phyloP scores from a whole-genome alignment of 1,139 yeast species.

The Yamadazyma siamensis region DNA sequence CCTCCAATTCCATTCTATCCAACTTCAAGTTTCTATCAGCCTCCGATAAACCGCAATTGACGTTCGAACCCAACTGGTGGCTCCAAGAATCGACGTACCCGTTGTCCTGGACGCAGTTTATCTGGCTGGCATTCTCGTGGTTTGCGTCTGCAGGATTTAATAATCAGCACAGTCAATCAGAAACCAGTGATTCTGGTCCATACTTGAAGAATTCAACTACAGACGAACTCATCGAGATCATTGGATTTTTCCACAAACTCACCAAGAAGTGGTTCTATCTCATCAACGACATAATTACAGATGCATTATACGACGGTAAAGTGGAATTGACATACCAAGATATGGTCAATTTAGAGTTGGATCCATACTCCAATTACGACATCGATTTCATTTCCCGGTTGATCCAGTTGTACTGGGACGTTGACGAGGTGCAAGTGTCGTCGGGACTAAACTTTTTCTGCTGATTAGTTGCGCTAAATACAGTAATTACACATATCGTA shows the following conservation, averaged over 20 bases:
- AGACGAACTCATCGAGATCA: slow-evolving; percentile 26
- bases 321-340: slow-evolving; percentile 51
- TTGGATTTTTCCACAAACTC: slow-evolving; percentile 55
- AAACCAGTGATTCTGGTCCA: slow-evolving; percentile 2
- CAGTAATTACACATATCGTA: no score
- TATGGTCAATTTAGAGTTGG: slow-evolving; percentile 68
- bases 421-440: slow-evolving; percentile 17
- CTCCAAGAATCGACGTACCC: slow-evolving; percentile 43
- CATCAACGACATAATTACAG: slow-evolving; percentile 34
- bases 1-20: slow-evolving; percentile 17
- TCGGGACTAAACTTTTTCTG: slow-evolving; percentile 14
- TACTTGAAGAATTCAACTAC: slow-evolving; percentile 10
- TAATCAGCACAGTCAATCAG: slow-evolving; percentile 7
- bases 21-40: slow-evolving; percentile 10
- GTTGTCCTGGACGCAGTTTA: slow-evolving; percentile 58
- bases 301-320: slow-evolving; percentile 15
- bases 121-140: slow-evolving; percentile 76
- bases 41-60: slow-evolving; percentile 4
- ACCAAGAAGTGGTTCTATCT: slow-evolving; percentile 44
- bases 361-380: slow-evolving; percentile 63
- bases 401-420: slow-evolving; percentile 33
- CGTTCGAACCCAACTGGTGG: slow-evolving; percentile 46
- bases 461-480: no score
- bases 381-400: slow-evolving; percentile 53
- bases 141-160: slow-evolving; percentile 78